Conservation (phyloP, 768 basidiomycete genomes). For the Trichaptum fuscoviolaceum region DNA sequence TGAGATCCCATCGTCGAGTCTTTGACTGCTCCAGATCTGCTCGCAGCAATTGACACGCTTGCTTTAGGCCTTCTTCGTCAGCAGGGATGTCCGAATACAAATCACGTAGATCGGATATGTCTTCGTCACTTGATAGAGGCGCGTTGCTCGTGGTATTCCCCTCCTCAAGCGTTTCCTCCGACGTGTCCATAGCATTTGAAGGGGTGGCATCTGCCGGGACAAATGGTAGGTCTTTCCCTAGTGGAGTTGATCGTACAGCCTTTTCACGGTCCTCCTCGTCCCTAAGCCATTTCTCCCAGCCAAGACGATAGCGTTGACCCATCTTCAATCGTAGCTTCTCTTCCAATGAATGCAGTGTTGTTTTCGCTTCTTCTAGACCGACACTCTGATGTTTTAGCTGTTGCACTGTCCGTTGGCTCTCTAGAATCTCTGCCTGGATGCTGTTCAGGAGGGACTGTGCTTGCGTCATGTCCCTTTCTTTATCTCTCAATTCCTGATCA, state of each 20-base stretch:
- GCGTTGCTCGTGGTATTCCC: conserved; percentile 37
- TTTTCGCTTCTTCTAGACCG: conserved; percentile 54
- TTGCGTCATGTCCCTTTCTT: conserved; percentile 87
- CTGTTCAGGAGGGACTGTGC: conserved; percentile 81
- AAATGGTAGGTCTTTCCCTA: conserved; percentile 45
- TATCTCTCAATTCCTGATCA: conserved; percentile 86
- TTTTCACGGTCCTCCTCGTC: conserved; percentile 79
- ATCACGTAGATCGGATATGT: conserved; percentile 57
- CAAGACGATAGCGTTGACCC: conserved; percentile 74
- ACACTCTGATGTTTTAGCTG: conserved; percentile 69
- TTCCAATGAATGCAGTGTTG: conserved; percentile 57
- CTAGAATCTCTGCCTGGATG: conserved; percentile 86
- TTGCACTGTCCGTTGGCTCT: conserved; percentile 70
- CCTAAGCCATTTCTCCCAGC: conserved; percentile 91
- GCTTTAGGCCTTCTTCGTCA: conserved; percentile 47
- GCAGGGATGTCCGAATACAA: conserved; percentile 55
- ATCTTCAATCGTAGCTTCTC: conserved; percentile 66
- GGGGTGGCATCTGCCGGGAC: conserved; percentile 39
- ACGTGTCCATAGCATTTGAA: conserved; percentile 37
- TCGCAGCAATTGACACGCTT: conserved; percentile 54
- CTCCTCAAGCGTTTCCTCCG: conserved; percentile 33
- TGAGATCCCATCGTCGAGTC: conserved; percentile 63
- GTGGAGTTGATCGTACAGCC: conserved; percentile 54
- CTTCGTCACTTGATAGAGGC: conserved; percentile 46
- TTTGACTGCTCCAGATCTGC: conserved; percentile 62